These are phyloP conservation scores for Luffa acutangula DNA, from an alignment of 306 rosid genomes.

Conservation along the genomic window DNA sequence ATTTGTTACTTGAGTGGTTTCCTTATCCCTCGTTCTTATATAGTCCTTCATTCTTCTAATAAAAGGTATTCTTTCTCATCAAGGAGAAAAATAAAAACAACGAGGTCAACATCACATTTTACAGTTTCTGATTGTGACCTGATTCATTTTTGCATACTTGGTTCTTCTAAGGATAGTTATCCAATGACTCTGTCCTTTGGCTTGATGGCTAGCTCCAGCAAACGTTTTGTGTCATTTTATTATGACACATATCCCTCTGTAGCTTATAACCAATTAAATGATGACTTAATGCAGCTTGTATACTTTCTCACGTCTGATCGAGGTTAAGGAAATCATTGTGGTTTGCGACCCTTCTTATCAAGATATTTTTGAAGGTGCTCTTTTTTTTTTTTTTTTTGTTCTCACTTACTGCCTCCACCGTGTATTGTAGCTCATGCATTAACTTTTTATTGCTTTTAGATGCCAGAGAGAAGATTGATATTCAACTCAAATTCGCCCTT, in stretches of 20 bases:
- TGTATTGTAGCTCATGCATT: not conserved
- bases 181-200: not conserved
- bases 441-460: slow-evolving; percentile 29
- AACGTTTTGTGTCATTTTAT: not conserved
- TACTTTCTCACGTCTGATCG: slow-evolving; percentile 52
- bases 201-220: not conserved
- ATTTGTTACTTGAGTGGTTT: too few relatives aligned
- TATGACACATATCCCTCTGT: not conserved
- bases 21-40: too few relatives aligned
- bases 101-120: not conserved
- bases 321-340: slow-evolving; percentile 79
- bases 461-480: slow-evolving; percentile 27
- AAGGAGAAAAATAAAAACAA: not conserved
- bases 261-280: slow-evolving; percentile 11
- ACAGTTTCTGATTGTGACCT: not conserved
- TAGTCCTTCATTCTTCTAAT: not conserved
- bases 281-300: slow-evolving; percentile 48
- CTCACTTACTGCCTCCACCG: slow-evolving; percentile 1
- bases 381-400: not conserved
- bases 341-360: slow-evolving; percentile 94
- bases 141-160: not conserved
- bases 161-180: not conserved
- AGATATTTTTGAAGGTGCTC: slow-evolving; percentile 63
- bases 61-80: not conserved
- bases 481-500: slow-evolving; percentile 54